These are phyloP conservation scores for Samsoniella hepiali DNA, from an alignment of 2,329 filamentous ascomycete genomes.

Conservation along the genomic window DNA sequence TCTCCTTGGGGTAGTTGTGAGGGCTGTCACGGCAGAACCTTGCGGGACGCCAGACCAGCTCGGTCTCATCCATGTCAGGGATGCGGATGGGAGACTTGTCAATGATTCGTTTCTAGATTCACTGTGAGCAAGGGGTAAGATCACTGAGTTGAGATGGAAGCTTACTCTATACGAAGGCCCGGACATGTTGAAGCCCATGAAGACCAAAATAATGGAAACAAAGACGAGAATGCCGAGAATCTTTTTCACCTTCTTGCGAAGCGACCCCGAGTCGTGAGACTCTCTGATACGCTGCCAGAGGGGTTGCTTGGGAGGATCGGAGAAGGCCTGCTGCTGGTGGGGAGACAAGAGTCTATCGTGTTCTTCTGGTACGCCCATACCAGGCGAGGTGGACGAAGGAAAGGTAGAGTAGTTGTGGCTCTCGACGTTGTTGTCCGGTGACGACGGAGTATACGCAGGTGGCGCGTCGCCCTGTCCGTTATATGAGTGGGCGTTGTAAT, in stretches of 20 bases:
- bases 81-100: conserved; percentile 27
- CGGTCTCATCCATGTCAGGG: conserved; percentile 23
- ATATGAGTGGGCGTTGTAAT: conserved; percentile 16
- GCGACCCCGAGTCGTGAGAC: conserved; percentile 20
- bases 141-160: not conserved
- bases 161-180: conserved; percentile 30
- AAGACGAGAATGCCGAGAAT: conserved; percentile 32
- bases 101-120: conserved; percentile 23
- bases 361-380: conserved; percentile 44
- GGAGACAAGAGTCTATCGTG: conserved; percentile 40
- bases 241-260: conserved; percentile 30
- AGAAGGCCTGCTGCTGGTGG: conserved; percentile 47
- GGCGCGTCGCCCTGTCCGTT: conserved; percentile 40
- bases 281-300: conserved; percentile 32
- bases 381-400: conserved; percentile 24
- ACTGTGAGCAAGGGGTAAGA: conserved; percentile 1
- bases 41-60: conserved; percentile 29
- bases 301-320: conserved; percentile 24
- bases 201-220: conserved; percentile 31
- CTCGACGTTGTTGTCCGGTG: conserved; percentile 30
- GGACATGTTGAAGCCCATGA: conserved; percentile 26
- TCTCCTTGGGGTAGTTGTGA: conserved; percentile 22
- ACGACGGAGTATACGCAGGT: conserved; percentile 43
- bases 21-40: conserved; percentile 28
- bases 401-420: conserved; percentile 51